These are phyloP conservation scores for Megacollybia marginata DNA, from an alignment of 768 basidiomycete species.

Conservation along the genomic window DNA sequence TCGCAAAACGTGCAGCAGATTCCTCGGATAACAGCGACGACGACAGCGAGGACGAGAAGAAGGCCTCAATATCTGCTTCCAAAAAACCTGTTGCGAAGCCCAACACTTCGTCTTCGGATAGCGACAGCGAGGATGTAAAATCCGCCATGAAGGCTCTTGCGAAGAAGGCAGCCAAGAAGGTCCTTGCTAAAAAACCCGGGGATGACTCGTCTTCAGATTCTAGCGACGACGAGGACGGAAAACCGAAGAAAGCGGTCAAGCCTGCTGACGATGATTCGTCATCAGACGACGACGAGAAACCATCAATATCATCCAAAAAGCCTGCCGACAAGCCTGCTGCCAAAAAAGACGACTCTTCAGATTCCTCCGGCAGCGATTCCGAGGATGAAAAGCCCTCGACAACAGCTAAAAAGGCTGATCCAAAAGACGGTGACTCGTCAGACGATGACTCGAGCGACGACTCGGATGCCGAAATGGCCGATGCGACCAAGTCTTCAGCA, in stretches of 20 bases:
- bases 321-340: slow-evolving; percentile 9
- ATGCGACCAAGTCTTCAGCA: slow-evolving; percentile 25
- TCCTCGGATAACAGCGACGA: slow-evolving; percentile 25
- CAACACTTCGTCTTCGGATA: slow-evolving; percentile 2
- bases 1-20: slow-evolving; percentile 28
- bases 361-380: background rate
- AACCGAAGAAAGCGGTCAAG: background rate
- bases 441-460: slow-evolving; percentile 16
- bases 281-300: background rate
- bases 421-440: background rate
- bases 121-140: slow-evolving; percentile 10
- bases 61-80: background rate
- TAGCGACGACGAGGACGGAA: background rate
- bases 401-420: background rate
- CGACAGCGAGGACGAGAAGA: background rate
- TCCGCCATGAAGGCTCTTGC: slow-evolving; percentile 4
- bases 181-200: background rate
- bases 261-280: background rate
- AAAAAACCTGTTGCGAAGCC: too few relatives aligned
- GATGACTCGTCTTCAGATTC: background rate
- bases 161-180: background rate
- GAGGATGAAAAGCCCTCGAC: background rate
- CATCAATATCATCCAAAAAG: slow-evolving; percentile 11
- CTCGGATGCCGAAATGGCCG: slow-evolving; percentile 49
- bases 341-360: slow-evolving; percentile 8